Conservation (phyloP, 768 basidiomycete genomes). For the Termitomyces sp. region DNA sequence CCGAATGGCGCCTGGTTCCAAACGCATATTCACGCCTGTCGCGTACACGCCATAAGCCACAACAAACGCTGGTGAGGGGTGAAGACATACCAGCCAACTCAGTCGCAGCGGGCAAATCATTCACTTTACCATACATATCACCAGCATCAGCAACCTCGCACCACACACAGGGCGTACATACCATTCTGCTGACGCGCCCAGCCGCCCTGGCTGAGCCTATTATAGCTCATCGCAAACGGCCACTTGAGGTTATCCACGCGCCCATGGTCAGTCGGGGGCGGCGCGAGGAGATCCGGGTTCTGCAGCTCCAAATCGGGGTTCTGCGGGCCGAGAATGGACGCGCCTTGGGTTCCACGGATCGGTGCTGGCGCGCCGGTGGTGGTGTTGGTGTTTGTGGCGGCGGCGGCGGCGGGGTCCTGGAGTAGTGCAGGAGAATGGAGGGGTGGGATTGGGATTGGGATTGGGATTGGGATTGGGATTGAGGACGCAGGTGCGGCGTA, state of each 20-base stretch:
- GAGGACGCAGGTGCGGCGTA: conserved; percentile 5
- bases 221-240: conserved; percentile 60
- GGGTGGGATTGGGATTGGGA: conserved; percentile 2
- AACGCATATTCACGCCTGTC: conserved; percentile 50
- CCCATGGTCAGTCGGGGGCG: conserved; percentile 61
- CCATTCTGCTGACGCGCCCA: conserved; percentile 64
- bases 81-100: conserved; percentile 26
- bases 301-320: conserved; percentile 51
- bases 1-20: conserved; percentile 48
- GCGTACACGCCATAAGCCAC: conserved; percentile 4
- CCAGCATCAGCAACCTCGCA: no score
- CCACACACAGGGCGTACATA: background rate
- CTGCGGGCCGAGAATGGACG: conserved; percentile 48
- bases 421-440: background rate
- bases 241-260: conserved; percentile 55
- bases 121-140: conserved; percentile 27
- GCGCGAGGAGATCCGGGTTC: conserved; percentile 53
- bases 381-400: no score
- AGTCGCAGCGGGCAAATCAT: conserved; percentile 43
- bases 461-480: background rate
- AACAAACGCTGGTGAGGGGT: background rate
- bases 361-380: conserved; percentile 22
- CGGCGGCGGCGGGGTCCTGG: conserved; percentile 1
- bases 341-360: conserved; percentile 39
- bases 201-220: conserved; percentile 54